phyloP scores from a whole-genome alignment of 1,139 yeast species.

The Blastobotrys arbuscula region DNA sequence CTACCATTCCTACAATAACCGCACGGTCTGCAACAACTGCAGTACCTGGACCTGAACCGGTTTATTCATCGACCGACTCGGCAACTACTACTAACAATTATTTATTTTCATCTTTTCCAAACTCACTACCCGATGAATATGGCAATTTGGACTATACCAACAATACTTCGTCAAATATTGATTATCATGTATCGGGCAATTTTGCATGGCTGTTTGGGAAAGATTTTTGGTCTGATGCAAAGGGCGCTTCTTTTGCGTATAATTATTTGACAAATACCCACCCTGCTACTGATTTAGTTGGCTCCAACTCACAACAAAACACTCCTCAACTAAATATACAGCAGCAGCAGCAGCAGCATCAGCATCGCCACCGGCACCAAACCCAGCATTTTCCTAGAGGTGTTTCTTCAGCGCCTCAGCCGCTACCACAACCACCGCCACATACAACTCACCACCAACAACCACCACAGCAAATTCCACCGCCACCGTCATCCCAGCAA shows the following conservation, averaged over 20 bases:
- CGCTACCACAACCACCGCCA: neutral
- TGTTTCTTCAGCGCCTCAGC: neutral
- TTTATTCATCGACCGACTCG: neutral
- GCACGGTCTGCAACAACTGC: slow-evolving; percentile 2
- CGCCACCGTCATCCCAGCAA: neutral
- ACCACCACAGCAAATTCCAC: neutral
- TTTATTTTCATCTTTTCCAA: slow-evolving; percentile 14
- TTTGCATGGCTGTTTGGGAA: slow-evolving; percentile 26
- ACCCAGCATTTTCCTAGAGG: neutral
- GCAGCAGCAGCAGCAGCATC: slow-evolving; percentile 5
- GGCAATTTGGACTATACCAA: slow-evolving; percentile 13
- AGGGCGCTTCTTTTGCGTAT: slow-evolving; percentile 14
- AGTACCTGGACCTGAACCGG: neutral
- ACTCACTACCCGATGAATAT: slow-evolving; percentile 13
- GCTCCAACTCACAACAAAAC: neutral
- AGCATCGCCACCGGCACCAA: slow-evolving; percentile 1
- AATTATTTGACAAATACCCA: slow-evolving; percentile 13
- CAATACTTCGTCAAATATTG: slow-evolving; percentile 16
- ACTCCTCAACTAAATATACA: neutral
- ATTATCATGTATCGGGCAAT: slow-evolving; percentile 22
- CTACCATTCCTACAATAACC: neutral
- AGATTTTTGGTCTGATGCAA: slow-evolving; percentile 20
- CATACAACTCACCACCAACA: neutral
- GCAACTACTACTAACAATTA: slow-evolving; percentile 4
- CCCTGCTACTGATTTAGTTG: neutral